phyloP scores from a whole-genome alignment of 306 rosid species.

The Castanea sativa region DNA sequence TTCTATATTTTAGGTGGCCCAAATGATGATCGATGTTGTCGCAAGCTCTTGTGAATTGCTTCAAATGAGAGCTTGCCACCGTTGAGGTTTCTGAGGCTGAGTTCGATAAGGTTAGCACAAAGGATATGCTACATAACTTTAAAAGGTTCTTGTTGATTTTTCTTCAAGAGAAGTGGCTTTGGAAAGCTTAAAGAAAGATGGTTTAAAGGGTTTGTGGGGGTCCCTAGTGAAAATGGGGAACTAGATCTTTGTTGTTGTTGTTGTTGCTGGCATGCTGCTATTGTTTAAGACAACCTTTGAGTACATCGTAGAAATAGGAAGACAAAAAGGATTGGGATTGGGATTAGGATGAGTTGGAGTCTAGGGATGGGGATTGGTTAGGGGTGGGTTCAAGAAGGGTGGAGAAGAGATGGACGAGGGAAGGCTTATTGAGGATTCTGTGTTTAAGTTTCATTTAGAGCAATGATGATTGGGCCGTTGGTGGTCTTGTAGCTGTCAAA shows the following conservation, averaged over 20 bases:
- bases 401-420: slow-evolving; percentile 41
- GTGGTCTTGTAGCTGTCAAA: too few relatives aligned
- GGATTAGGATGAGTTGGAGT: not conserved
- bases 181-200: slow-evolving; percentile 4
- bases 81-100: not conserved
- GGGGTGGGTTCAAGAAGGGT: slow-evolving; percentile 20
- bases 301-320: slow-evolving; percentile 32
- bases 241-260: not conserved
- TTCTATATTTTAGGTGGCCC: not conserved
- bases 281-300: slow-evolving; percentile 29
- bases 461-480: slow-evolving; percentile 21
- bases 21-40: not conserved
- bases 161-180: slow-evolving; percentile 15
- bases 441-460: slow-evolving; percentile 37
- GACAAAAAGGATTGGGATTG: slow-evolving; percentile 20
- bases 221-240: not conserved
- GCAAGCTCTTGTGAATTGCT: slow-evolving; percentile 37
- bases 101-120: slow-evolving; percentile 3
- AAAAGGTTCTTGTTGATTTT: slow-evolving; percentile 41
- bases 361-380: slow-evolving; percentile 11
- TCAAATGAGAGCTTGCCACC: not conserved
- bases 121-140: slow-evolving; percentile 25
- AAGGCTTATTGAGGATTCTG: slow-evolving; percentile 22
- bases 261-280: not conserved
- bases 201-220: not conserved